Evolutionary conservation across 2,329 filamentous ascomycete species (phyloP).

Genomic region (Talaromyces sp.): DNA sequence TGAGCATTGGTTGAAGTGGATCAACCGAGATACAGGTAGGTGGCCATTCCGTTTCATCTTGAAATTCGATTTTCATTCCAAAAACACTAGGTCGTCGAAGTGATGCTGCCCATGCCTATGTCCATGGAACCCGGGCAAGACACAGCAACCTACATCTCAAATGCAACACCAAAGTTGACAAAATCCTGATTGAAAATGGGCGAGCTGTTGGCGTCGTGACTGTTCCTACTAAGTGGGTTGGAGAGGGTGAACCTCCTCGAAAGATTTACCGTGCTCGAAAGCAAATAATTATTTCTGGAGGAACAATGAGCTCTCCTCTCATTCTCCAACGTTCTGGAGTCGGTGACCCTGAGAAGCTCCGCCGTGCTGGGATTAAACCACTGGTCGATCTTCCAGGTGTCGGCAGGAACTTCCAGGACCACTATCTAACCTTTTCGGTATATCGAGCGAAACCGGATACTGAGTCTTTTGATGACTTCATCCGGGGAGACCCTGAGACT

Average conservation of each 20-base stretch:
- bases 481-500: constrained; percentile 64
- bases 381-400: constrained; percentile 67
- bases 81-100: constrained; percentile 61
- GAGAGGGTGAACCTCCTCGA: constrained; percentile 47
- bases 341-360: constrained; percentile 66
- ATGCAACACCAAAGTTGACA: constrained; percentile 72
- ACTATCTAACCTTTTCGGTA: constrained; percentile 65
- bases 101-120: constrained; percentile 71
- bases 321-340: constrained; percentile 73
- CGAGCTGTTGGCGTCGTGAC: constrained; percentile 67
- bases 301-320: constrained; percentile 67
- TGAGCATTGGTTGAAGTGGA: constrained; percentile 83
- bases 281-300: constrained; percentile 67
- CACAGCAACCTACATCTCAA: constrained; percentile 67
- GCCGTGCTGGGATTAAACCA: constrained; percentile 61
- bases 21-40: constrained; percentile 58
- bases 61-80: no score
- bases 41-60: not conserved
- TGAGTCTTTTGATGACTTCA: constrained; percentile 76
- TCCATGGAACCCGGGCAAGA: constrained; percentile 68
- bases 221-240: constrained; percentile 64
- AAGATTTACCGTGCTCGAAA: constrained; percentile 64
- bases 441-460: constrained; percentile 69
- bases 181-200: constrained; percentile 68
- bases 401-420: constrained; percentile 71